Conservation (phyloP, 2,329 filamentous ascomycete species). For the Xylaria arbuscula region DNA sequence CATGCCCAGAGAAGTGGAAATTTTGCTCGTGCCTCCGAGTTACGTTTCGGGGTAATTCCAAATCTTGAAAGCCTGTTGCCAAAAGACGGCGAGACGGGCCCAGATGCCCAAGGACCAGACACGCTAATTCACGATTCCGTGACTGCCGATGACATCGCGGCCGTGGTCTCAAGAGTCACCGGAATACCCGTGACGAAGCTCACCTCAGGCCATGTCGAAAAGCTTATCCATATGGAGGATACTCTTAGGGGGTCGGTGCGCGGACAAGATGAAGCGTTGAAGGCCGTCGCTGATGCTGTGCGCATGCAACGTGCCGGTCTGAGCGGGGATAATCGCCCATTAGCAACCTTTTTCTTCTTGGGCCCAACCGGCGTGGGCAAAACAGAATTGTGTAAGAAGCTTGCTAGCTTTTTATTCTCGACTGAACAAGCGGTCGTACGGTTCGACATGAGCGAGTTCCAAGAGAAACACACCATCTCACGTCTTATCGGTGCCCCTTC, state of each 20-base stretch:
- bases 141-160: slow-evolving; percentile 93
- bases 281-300: slow-evolving; percentile 91
- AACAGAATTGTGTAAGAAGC: slow-evolving; percentile 96
- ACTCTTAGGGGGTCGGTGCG: slow-evolving; percentile 83
- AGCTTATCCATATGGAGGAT: slow-evolving; percentile 95
- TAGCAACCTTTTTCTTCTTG: slow-evolving; percentile 97
- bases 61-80: slow-evolving; percentile 81
- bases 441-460: slow-evolving; percentile 98
- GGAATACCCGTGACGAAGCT: slow-evolving; percentile 94
- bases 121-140: slow-evolving; percentile 91
- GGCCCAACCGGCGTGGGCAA: slow-evolving; percentile 97
- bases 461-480: slow-evolving; percentile 96
- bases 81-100: slow-evolving; percentile 69
- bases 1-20: slow-evolving; percentile 88
- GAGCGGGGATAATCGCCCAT: slow-evolving; percentile 88
- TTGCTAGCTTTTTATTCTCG: slow-evolving; percentile 92
- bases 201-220: slow-evolving; percentile 92
- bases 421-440: slow-evolving; percentile 90
- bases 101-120: slow-evolving; percentile 54
- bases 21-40: slow-evolving; percentile 89
- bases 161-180: slow-evolving; percentile 89
- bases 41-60: slow-evolving; percentile 90
- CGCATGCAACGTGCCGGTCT: slow-evolving; percentile 92
- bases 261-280: slow-evolving; percentile 93
- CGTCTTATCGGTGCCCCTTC: slow-evolving; percentile 92